phyloP scores from a whole-genome alignment of 495 filamentous ascomycete genomes.

The Hypoxylon intermedium region DNA sequence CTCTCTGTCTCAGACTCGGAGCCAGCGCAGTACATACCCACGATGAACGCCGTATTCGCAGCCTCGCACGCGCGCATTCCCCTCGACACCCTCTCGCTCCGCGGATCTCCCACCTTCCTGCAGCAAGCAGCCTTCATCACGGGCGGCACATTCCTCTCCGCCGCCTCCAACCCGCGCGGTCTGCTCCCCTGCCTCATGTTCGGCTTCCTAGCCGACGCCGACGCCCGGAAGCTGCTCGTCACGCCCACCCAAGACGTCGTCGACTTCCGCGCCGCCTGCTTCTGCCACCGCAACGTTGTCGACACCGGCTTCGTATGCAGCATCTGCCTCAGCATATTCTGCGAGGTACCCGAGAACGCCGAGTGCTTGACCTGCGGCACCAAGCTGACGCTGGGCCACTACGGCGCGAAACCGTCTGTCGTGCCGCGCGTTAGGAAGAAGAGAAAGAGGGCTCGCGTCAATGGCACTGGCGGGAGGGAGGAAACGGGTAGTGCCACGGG shows the following conservation, averaged over 20 bases:
- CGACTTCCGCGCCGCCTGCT: conserved; percentile 96
- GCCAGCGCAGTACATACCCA: conserved; percentile 90
- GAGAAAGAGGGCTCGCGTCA: conserved; percentile 59
- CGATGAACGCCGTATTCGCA: conserved; percentile 98
- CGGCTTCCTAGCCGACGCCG: conserved; percentile 83
- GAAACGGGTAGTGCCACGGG: conserved; percentile 53
- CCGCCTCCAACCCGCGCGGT: conserved; percentile 65
- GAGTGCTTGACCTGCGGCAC: conserved; percentile 92
- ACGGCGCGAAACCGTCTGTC: conserved; percentile 77
- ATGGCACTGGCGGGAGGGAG: conserved; percentile 41
- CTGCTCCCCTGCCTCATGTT: conserved; percentile 94
- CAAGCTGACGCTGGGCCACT: conserved; percentile 75
- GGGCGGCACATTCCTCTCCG: conserved; percentile 81
- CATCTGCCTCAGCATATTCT: conserved; percentile 84
- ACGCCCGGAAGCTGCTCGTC: conserved; percentile 68
- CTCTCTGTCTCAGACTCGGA: conserved; percentile 82
- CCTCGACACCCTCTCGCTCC: conserved; percentile 86
- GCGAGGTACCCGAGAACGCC: conserved; percentile 58
- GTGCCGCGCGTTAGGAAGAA: conserved; percentile 76
- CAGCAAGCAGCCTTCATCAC: conserved; percentile 95
- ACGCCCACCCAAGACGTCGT: conserved; percentile 84
- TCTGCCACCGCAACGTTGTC: conserved; percentile 90
- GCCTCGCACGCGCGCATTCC: conserved; percentile 84
- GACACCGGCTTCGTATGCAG: conserved; percentile 95
- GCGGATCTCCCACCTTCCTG: conserved; percentile 83